Base-by-base conservation (phyloP, 2,329 filamentous ascomycete species). In the Aaosphaeria pasadenensis region DNA sequence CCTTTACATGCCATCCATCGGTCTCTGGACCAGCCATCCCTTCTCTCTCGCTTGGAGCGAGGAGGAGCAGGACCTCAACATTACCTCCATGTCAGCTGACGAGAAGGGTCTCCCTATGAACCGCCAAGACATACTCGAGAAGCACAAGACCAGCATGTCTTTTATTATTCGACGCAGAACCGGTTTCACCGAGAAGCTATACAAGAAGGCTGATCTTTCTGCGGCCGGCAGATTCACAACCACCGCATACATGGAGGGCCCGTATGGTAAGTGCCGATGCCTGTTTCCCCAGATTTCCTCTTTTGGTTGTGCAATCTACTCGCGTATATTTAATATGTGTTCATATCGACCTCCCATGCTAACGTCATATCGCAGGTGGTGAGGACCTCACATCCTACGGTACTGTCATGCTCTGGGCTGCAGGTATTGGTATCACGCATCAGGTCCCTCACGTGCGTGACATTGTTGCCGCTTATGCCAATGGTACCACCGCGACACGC, bases 401-500 rank as follows among this genome's bases (percentile, higher is more conserved):
- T 36, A 94, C 95, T 39, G 85, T 86, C 40, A 82, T 99, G 54
- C 85, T 99, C 48, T 91, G 96, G 65, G 91, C 92, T 9, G 91
- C 91, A 48, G 89, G 92, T 48, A 91, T 94, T 5, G 94, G 94
- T 53, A 97, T 99, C 72, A 96, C 92, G 1, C 92, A 97, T 69
- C 91, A 95, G 67, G 83, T 97, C 30, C 89, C 91, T 32, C 95
- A 95, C 69, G 81, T 96, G 6, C 86, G 85, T 47, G 86, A 94
- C 49, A 71, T 78, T 13, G 74, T 78, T 39, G 69, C 69, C 43
- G 71, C 76, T 70, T 62, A 82, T 76, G 77, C 77, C 75, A 72
- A 89, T 82, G 86, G 58, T 50, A 91, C 85, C 1, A 84, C 91
- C 35, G 91, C 92, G 4, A 90, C 89, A 4, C 86, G 91, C 44